phyloP scores from a whole-genome alignment of 805 yeast genomes.

The Saccharomycopsis schoenii region DNA sequence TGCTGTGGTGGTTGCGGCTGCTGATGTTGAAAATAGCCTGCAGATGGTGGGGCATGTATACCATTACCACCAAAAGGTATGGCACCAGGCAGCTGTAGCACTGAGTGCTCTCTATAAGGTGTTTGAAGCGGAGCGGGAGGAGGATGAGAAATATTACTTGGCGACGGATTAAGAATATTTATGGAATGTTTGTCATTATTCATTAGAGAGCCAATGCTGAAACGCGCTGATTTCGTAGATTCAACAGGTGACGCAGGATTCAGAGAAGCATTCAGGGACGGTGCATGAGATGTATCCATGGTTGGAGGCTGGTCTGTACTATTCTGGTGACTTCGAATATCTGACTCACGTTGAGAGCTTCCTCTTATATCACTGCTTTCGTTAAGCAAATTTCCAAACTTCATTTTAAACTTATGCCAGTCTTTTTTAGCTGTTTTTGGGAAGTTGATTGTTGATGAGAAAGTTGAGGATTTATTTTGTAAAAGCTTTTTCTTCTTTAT shows the following conservation, averaged over 20 bases:
- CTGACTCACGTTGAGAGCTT: not conserved
- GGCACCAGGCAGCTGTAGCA: not conserved
- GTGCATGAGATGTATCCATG: not conserved
- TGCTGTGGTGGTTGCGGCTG: constrained; percentile 3
- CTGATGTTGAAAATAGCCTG: not conserved
- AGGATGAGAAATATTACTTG: not conserved
- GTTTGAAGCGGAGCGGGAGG: not conserved
- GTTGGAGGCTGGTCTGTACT: not conserved
- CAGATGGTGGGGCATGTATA: not conserved
- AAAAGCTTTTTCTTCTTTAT: no score
- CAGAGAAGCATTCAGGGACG: not conserved
- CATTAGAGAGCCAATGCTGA: constrained; percentile 7
- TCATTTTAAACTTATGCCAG: not conserved
- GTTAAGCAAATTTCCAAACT: constrained; percentile 1
- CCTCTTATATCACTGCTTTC: not conserved
- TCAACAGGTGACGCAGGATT: not conserved
- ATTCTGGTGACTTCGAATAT: not conserved
- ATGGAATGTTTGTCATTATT: not conserved
- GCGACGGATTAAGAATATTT: not conserved
- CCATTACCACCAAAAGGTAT: not conserved
- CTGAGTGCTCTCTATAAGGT: not conserved
- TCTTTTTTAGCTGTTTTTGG: not conserved
- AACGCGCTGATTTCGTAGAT: constrained; percentile 1
- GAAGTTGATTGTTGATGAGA: no score
- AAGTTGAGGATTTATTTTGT: no score